Base-by-base conservation (phyloP, 371 early-diverging fungal species). In the Amoeboaphelidium protococcarum region DNA sequence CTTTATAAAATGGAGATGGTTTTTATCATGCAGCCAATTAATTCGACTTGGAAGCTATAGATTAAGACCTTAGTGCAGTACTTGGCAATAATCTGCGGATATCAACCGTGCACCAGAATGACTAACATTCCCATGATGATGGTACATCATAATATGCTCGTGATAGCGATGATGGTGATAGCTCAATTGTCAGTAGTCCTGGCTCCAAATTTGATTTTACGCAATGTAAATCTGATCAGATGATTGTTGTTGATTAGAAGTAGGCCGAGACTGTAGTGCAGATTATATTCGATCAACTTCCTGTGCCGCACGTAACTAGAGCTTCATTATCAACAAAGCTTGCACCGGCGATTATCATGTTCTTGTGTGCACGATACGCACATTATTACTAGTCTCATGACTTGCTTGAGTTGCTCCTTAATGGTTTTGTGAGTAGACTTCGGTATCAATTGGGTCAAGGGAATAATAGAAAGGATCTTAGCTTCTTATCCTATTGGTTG, bases 351-450 rank as follows among this genome's bases (percentile, higher is more conserved):
- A 83, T 80, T 53, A 70, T 87, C 40, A 55, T 87, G 4, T 85
- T 87, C 54, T 60, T 92, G 37, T 71, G 73, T 21, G 78, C 86
- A 20, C 63, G 92, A 45, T 92, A 80, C 57, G 85, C 87, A 20
- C 73, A 71, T 54, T 74, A 83, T 52, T 80, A 69, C 52, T 72
- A 78, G 23, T 66, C 69, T 25, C 54, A 58, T 1, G 84, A 81
- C 31, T 57, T 85, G 3, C 52, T 85, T 23, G 68, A 78, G 6
- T 6, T 6, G 16, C 37, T 31, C 6, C 37, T 31, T 16, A 31
- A 31, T 10, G 37, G 16, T 10, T 31, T 31, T 31, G 6, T 6
- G 10, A 10, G 6, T 6, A 31, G 37, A 16, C 16, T 31, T 6
- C 6, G 37, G 37, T 16, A 31, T 6, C 10, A 10, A 16, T 16